Evolutionary conservation across 129 eudicot species (phyloP).

Genomic region (Lonicera japonica): DNA sequence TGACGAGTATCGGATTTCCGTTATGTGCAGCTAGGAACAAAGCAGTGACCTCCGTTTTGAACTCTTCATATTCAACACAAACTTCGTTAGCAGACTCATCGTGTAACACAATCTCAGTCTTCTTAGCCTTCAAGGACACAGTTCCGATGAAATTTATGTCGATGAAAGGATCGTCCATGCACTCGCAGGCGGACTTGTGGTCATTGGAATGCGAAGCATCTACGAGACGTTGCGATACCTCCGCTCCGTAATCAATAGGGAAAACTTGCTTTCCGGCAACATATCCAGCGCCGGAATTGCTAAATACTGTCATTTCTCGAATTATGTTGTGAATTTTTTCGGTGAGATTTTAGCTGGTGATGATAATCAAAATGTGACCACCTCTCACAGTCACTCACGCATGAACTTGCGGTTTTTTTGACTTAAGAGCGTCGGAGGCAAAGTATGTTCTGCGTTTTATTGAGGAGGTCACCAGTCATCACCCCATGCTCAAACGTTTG

Average conservation of each 20-base stretch:
- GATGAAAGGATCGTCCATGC: constrained; percentile 46
- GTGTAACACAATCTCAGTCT: constrained; percentile 49
- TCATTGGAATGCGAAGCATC: constrained; percentile 57
- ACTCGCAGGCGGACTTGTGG: constrained; percentile 34
- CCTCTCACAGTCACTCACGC: too few species aligned
- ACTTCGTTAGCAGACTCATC: constrained; percentile 51
- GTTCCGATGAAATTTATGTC: constrained; percentile 71
- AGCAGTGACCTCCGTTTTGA: constrained; percentile 75
- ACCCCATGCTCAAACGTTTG: too few species aligned
- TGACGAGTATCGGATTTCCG: constrained; percentile 55
- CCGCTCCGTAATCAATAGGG: constrained; percentile 51
- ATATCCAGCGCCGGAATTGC: constrained; percentile 24
- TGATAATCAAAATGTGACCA: neutral
- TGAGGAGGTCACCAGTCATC: too few species aligned
- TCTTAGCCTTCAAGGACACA: constrained; percentile 48
- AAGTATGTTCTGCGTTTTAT: neutral
- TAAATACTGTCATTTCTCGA: constrained; percentile 29
- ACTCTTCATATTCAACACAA: constrained; percentile 48
- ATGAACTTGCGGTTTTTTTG: neutral
- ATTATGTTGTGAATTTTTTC: neutral
- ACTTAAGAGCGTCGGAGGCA: neutral
- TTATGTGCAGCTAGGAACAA: constrained; percentile 71
- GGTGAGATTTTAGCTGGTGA: neutral
- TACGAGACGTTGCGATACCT: constrained; percentile 54
- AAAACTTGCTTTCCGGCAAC: constrained; percentile 42